Base-by-base conservation (phyloP, 2,329 filamentous ascomycete species). In the Verticillium nonalfalfae region DNA sequence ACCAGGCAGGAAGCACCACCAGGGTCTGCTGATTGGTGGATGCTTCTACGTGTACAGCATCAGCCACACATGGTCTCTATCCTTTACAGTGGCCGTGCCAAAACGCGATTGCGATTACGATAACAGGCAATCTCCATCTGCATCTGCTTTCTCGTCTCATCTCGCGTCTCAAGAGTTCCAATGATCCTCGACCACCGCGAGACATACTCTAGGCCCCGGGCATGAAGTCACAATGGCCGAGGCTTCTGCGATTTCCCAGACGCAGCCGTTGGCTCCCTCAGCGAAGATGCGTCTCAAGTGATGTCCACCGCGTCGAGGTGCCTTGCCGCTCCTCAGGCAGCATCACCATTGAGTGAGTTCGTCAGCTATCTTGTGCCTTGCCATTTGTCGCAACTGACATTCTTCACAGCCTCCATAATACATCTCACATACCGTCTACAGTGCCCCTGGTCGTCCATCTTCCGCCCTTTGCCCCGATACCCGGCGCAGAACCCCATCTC, bases 301-400 rank as follows among this genome's bases (percentile, higher is more conserved):
- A 70, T 57, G 68, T 73, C 62, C 74, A 81, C 60, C 76, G 79
- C 58, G 70, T 85, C 59, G 68, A 71, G 2, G 76, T 85, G 10
- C 73, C 70, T 40, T 81, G 77, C 61, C 81, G 79, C 59, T 84
- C 79, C 1, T 76, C 80, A 2, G 82, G 83, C 26, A 68, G 72
- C 65, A 76, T 85, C 50, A 75, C 73, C 13, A 73, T 86, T 59
- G 82, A 83, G 83, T 85, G 82, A 83, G 83, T 85, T 68, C 11
- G 54, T 2, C 5, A 6, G 13, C 14, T 26, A 26, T 33, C 40
- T 18, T 11, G n/a, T 33, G n/a, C 31, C 14, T 3, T 14, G 26
- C 40, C 35, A 9, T 59, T 31, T 15, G 9, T 56, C 52, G 14
- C 26, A 15, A 45, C 70, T 72, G 21, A 73, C 63, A 10, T 45